phyloP scores from a whole-genome alignment of 164 flowering plant genomes.

The Santalum album region DNA sequence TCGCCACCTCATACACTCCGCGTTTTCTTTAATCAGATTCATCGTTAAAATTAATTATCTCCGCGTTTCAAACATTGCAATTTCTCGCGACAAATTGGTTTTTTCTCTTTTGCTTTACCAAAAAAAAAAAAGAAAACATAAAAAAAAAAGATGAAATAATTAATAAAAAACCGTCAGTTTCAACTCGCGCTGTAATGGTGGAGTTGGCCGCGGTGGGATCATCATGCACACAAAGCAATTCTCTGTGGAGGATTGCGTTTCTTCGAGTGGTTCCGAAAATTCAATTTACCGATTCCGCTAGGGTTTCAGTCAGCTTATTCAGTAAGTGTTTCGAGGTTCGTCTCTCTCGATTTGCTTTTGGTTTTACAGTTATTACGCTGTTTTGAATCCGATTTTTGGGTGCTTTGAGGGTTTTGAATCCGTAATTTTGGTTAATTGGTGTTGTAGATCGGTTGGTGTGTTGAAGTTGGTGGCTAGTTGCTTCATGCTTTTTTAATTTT shows the following conservation, averaged over 20 bases:
- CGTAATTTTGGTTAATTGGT: not conserved
- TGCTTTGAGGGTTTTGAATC: not conserved
- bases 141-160: too few relatives aligned
- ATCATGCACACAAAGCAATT: not conserved
- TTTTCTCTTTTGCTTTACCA: too few relatives aligned
- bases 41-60: too few relatives aligned
- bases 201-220: conserved; percentile 3
- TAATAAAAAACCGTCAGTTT: not conserved
- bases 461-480: too few relatives aligned
- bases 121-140: too few relatives aligned
- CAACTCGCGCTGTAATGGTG: conserved; percentile 1
- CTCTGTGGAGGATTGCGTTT: not conserved
- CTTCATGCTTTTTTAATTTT: not conserved
- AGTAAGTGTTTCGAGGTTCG: too few relatives aligned
- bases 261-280: not conserved
- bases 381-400: not conserved
- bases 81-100: too few relatives aligned
- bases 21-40: too few relatives aligned
- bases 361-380: not conserved
- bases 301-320: too few relatives aligned
- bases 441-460: conserved; percentile 1
- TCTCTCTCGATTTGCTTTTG: not conserved
- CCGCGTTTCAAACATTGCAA: too few relatives aligned
- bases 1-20: too few relatives aligned
- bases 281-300: too few relatives aligned